These are phyloP conservation scores for Ulota crispa DNA, from an alignment of 225 moss, liverwort and hornwort species.

Conservation along the genomic window DNA sequence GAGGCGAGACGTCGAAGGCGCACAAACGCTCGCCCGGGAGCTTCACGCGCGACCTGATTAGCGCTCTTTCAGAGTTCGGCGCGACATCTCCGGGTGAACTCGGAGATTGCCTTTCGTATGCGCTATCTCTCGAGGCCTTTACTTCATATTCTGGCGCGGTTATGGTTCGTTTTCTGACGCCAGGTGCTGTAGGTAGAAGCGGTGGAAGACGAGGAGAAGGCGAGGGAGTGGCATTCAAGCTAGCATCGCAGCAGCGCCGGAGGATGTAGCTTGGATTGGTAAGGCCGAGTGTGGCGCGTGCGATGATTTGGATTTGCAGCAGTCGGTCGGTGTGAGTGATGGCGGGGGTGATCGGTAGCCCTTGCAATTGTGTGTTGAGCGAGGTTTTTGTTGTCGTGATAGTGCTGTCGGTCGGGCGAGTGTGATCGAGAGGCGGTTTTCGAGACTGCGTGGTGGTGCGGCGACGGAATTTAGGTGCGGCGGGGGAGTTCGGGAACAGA, in stretches of 20 bases:
- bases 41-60: neutral
- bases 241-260: neutral
- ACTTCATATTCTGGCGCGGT: slow-evolving; percentile 7
- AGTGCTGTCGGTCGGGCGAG: neutral
- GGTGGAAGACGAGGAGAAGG: neutral
- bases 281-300: neutral
- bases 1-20: neutral
- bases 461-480: slow-evolving; percentile 23
- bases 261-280: neutral
- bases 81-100: neutral
- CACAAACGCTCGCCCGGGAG: neutral
- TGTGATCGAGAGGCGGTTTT: neutral
- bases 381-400: neutral
- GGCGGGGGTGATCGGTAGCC: slow-evolving; percentile 18
- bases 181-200: slow-evolving; percentile 23
- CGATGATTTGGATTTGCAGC: neutral
- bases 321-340: neutral
- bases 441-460: neutral
- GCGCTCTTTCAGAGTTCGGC: neutral
- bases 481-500: neutral
- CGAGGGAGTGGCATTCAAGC: slow-evolving; percentile 11
- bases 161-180: neutral
- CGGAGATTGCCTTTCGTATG: neutral
- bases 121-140: slow-evolving; percentile 6
- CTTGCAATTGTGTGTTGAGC: neutral